Base-by-base conservation (phyloP, 1,284 basidiomycete species). In the Cystobasidium sp. region DNA sequence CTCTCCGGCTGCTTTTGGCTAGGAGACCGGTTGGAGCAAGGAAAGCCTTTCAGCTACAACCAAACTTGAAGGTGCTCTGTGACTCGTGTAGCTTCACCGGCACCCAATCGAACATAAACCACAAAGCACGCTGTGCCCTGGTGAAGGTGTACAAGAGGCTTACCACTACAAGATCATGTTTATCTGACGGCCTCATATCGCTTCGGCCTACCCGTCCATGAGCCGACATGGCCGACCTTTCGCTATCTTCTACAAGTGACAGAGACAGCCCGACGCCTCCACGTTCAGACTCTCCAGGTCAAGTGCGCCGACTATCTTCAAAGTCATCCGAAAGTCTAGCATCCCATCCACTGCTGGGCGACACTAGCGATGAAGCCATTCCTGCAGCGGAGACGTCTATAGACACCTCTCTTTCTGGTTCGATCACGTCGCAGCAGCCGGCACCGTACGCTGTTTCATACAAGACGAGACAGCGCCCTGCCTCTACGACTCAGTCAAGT, bases 401-500 rank as follows among this genome's bases (percentile, higher is more conserved):
- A 9, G 43, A 8, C 5, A 49, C 61, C 14, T n/a, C 61, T 63
- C 43, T 41, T 18, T 16, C 44, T 43, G 61, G 47, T 12, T 24
- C 61, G 61, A 63, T 63, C 61, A 63, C 44, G 10, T 63, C 44
- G 46, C 31, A 31, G 31, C 61, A 53, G 16, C 14, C 53, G 24
- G 47, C 70, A 53, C 20, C 44, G n/a, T 63, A 63, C 44, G 24
- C 43, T 47, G 61, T 63, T 14, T 12, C 43, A 5, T 63, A 73
- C 62, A 73, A 66, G 63, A 63, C 70, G 9, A 39, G 70, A n/a
- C 70, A 73, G 43, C 24, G 70, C 46, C 70, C 56, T 59, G 55
- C 47, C 1, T 46, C 67, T 22, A 59, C 53, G 20, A 24, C 61
- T 22, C n/a, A 37, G 3, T 20, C 31, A 12, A 49, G 61, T 24